Percentiles rank a stretch among this genome's conserved stretches.
Evolutionary conservation across 192 early-diverging fungal genomes (phyloP).

Genomic region (Phlyctochytrium bullatum): DNA sequence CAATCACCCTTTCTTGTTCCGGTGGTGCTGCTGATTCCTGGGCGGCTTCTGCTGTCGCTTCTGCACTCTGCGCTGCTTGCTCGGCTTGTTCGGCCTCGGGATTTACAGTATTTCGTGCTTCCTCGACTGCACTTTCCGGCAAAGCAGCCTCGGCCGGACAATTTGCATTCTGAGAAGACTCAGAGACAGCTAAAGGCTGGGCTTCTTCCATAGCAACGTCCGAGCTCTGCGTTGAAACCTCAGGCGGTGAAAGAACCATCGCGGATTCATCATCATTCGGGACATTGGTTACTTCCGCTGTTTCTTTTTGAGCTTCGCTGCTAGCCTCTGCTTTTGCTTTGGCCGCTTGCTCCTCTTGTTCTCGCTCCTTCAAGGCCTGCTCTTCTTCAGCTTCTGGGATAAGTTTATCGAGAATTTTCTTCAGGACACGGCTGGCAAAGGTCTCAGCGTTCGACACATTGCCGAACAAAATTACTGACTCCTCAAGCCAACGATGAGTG

Average conservation of each 20-base stretch:
- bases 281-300: constrained; percentile 34
- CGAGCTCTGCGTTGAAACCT: no score
- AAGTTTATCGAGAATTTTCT: constrained; percentile 66
- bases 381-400: constrained; percentile 75
- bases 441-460: constrained; percentile 9
- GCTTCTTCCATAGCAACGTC: constrained; percentile 18
- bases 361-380: constrained; percentile 17
- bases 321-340: constrained; percentile 35
- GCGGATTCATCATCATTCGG: constrained; percentile 64
- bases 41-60: constrained; percentile 16
- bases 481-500: constrained; percentile 92
- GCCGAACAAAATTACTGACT: constrained; percentile 79
- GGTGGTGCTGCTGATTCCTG: constrained; percentile 20
- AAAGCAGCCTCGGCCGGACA: constrained; percentile 14
- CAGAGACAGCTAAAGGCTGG: constrained; percentile 13
- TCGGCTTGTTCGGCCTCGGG: constrained; percentile 16
- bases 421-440: constrained; percentile 56
- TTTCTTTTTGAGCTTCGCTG: constrained; percentile 19
- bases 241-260: no score
- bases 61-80: constrained; percentile 7
- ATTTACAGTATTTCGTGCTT: constrained; percentile 20
- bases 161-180: not conserved
- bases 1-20: constrained; percentile 25
- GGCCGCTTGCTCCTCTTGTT: constrained; percentile 35
- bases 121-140: constrained; percentile 31